Conservation (phyloP, 257 asterid species). For the Scutellaria galericulata region DNA sequence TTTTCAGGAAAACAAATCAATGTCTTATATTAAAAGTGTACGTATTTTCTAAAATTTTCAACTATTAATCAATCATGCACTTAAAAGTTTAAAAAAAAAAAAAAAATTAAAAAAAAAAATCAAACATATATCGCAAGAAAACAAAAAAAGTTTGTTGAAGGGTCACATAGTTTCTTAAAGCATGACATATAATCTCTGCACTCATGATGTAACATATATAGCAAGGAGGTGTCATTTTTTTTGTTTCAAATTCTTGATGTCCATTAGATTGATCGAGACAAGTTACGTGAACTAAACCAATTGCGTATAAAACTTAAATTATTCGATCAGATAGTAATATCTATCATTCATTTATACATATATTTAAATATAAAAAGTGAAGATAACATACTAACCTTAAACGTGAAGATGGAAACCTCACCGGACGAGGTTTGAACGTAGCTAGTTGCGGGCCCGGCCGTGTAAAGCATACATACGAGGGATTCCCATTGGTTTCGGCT, state of each 20-base stretch:
- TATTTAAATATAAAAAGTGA: not conserved
- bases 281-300: not conserved
- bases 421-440: conserved; percentile 32
- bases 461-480: conserved; percentile 61
- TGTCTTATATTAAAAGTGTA: too few relatives aligned
- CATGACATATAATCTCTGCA: conserved; percentile 5
- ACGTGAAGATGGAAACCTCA: conserved; percentile 54
- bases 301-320: too few relatives aligned
- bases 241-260: conserved; percentile 8
- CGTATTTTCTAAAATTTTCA: too few relatives aligned
- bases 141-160: conserved; percentile 21
- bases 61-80: not conserved
- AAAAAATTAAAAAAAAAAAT: not conserved
- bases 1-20: too few relatives aligned
- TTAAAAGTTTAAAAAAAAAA: not conserved
- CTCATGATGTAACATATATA: too few relatives aligned
- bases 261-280: not conserved
- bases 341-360: too few relatives aligned
- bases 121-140: not conserved
- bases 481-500: conserved; percentile 73
- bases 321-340: too few relatives aligned
- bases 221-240: not conserved
- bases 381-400: conserved; percentile 34
- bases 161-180: not conserved
- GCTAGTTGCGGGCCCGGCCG: conserved; percentile 47